Base-by-base conservation (phyloP, 1,284 basidiomycete genomes). In the Phenoliferia sp. region DNA sequence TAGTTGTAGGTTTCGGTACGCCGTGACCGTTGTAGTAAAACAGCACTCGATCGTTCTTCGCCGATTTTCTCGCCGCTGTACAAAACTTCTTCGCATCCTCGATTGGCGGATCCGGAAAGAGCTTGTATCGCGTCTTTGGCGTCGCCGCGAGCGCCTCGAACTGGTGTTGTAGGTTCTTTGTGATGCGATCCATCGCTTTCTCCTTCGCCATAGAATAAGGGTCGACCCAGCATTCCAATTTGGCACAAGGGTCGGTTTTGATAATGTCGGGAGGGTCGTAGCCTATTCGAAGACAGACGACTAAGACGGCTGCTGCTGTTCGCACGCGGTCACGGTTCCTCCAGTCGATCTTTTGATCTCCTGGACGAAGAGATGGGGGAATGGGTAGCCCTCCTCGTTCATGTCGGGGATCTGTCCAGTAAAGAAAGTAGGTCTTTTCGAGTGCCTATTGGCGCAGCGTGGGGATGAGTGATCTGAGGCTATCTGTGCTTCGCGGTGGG, bases 1-100 rank as follows among this genome's bases (percentile, higher is more conserved):
- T 94, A 0, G 90, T 85, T 0, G 96, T 99, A 3, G 95, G 96
- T 76, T 94, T 95, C 1, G 96, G 95, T 19, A 99, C 95, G 36
- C 95, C 95, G 73, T 97, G 96, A 3, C 95, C 96, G 76, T 99
- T 99, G 82, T 99, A 99, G 81, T 99, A 94, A 80, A 98, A 97
- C 44, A 98, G 83, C 16, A 94, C 88, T 2, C 96, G 88, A 77
- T 99, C 96, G 62, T 95, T 91, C 77, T 94, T 92, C 2, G 95
- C 93, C 63, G 88, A 87, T 76, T 90, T 90, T 64, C 95, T 87
- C 62, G 96, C 81, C 39, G 85, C 87, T 67, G 89, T 85, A 78
- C 94, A 97, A 76, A 94, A 92, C 65, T 90, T 88, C 77, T 92
- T 90, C 55, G 95, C 85, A 76, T 99, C 95, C 76, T 98, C 94